phyloP scores from a whole-genome alignment of 192 early-diverging fungal species.

The Phycomyces blakesleeanus region DNA sequence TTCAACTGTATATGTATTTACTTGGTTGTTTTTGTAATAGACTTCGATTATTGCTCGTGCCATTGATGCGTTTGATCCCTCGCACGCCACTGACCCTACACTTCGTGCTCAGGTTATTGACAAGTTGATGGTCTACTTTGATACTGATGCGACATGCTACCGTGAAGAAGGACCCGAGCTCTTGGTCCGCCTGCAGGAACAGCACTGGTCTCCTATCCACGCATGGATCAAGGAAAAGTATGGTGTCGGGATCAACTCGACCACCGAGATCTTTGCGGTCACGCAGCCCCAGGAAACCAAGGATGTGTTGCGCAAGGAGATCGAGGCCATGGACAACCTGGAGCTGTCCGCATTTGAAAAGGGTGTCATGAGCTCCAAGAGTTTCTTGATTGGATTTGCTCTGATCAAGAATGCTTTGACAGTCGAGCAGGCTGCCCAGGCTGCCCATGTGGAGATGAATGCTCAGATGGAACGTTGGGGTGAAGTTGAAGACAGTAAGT shows the following conservation, averaged over 20 bases:
- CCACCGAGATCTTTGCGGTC: conserved; percentile 64
- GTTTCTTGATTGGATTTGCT: conserved; percentile 87
- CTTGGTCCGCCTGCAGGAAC: conserved; percentile 75
- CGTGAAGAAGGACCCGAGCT: conserved; percentile 75
- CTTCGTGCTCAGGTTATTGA: conserved; percentile 65
- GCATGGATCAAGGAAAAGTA: conserved; percentile 68
- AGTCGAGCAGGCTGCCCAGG: conserved; percentile 71
- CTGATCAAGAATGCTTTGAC: conserved; percentile 71
- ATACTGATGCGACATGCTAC: conserved; percentile 89
- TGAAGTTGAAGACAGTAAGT: conserved; percentile 78
- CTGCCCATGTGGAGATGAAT: conserved; percentile 79
- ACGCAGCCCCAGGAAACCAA: conserved; percentile 63
- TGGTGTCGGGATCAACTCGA: conserved; percentile 65
- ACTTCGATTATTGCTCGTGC: conserved; percentile 88
- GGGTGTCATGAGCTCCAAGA: conserved; percentile 81
- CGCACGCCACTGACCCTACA: conserved; percentile 31
- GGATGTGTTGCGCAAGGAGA: conserved; percentile 47
- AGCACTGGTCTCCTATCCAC: conserved; percentile 78
- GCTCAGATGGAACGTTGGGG: conserved; percentile 92
- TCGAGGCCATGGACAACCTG: conserved; percentile 60
- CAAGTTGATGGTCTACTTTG: conserved; percentile 74
- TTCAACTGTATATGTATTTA: too few relatives aligned
- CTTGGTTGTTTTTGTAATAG: conserved; percentile 30
- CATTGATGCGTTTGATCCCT: conserved; percentile 65
- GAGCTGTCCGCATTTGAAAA: conserved; percentile 88